Base-by-base conservation (phyloP, 768 basidiomycete genomes). In the Mycena crocata region DNA sequence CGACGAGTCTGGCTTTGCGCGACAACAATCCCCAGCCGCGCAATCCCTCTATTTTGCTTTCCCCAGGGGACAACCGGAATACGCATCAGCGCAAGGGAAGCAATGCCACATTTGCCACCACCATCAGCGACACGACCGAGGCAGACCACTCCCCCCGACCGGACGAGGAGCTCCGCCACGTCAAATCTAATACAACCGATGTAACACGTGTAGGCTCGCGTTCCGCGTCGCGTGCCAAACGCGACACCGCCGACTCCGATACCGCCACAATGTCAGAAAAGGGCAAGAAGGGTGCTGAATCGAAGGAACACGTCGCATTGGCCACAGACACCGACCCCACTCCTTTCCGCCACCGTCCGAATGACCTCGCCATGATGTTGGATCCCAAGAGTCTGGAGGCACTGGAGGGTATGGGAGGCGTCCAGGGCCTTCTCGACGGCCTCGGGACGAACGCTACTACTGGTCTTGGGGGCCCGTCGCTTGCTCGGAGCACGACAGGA, bases 301-400 rank as follows among this genome's bases (percentile, higher is more conserved):
- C 72, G 21, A 73, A 76, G 30, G 72, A 66, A 26, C 69, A 66
- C 34, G 15, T 78, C 31, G 64, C 72, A 9, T 81, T 84, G 66
- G 85, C 86, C 67, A 74, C 78, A 21, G 83, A 84, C 63, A 72
- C 66, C 5, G 86, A 96, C 75, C 87, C 90, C 1, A 77, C 86
- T 1, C 93, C 94, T 0, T 98, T 97, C 77, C 75, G 74, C 14
- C 90, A 90, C 73, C 89, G 89, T 61, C 94, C 96, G 0, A 87
- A 84, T 66, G 81, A 85, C 54, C 89, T 98, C 19, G 96, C 96
- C 1, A 87, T 89, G 65, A 86, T 98, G 57, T 89, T 99, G 39
- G 96, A 99, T 75, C 95, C 96, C 12, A 98, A 98, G 80, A 90
- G 83, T 67, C 68, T 96, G 14, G 85, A 90, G 3, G 75, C 83